Percentiles rank a stretch among this genome's conserved stretches.
phyloP scores from a whole-genome alignment of 768 basidiomycete genomes.

The Boletus patriciae region DNA sequence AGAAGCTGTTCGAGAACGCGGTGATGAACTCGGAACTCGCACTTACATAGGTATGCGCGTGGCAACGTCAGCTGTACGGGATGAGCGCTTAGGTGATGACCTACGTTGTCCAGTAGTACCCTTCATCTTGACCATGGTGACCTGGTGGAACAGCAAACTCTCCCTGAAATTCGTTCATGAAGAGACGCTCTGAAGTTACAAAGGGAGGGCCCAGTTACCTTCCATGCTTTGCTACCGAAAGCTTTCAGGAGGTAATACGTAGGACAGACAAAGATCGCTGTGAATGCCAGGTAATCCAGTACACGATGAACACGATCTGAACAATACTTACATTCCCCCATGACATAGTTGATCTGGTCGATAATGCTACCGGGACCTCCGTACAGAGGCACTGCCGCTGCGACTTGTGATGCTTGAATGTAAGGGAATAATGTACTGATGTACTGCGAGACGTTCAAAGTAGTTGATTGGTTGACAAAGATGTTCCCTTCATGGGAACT shows the following conservation, averaged over 20 bases:
- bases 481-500: constrained; percentile 3
- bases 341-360: neutral
- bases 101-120: constrained; percentile 5
- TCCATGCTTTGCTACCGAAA: constrained; percentile 4
- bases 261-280: constrained; percentile 11
- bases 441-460: neutral
- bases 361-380: neutral
- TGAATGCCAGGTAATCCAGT: neutral
- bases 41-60: neutral
- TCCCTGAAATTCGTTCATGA: neutral
- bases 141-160: constrained; percentile 7
- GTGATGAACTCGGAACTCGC: constrained; percentile 3
- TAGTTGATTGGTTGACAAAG: neutral
- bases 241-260: constrained; percentile 2
- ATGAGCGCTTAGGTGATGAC: neutral
- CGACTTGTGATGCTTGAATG: neutral
- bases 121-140: neutral
- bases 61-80: neutral
- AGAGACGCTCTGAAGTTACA: too few species aligned
- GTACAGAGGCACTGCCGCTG: neutral
- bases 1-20: constrained; percentile 5
- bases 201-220: neutral
- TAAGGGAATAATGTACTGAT: neutral
- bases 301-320: neutral
- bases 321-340: constrained; percentile 3